Evolutionary conservation across 805 yeast species (phyloP).

Genomic region (Spathaspora boniae): DNA sequence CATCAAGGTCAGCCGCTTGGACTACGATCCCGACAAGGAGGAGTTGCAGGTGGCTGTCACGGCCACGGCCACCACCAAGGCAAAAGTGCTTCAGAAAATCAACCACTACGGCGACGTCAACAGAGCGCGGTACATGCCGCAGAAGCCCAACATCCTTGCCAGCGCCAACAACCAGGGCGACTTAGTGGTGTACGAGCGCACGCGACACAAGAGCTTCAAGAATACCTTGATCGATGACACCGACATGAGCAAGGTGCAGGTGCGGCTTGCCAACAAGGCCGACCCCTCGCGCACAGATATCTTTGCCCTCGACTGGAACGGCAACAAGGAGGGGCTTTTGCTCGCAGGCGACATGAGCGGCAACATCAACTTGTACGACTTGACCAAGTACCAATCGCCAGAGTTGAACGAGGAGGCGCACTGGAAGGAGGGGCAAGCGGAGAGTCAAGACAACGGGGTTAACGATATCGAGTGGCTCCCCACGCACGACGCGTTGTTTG

Average conservation of each 20-base stretch:
- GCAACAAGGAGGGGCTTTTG: slow-evolving; percentile 53
- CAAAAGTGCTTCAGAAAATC: slow-evolving; percentile 52
- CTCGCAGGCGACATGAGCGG: slow-evolving; percentile 66
- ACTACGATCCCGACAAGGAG: slow-evolving; percentile 34
- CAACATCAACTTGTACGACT: slow-evolving; percentile 62
- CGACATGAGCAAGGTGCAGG: slow-evolving; percentile 46
- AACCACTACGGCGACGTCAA: slow-evolving; percentile 71
- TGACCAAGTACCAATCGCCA: slow-evolving; percentile 35
- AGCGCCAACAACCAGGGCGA: slow-evolving; percentile 66
- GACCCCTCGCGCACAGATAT: slow-evolving; percentile 45
- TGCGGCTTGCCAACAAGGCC: slow-evolving; percentile 38
- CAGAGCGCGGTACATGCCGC: slow-evolving; percentile 72
- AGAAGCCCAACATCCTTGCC: slow-evolving; percentile 79
- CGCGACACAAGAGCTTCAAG: slow-evolving; percentile 58
- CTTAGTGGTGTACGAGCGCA: slow-evolving; percentile 70
- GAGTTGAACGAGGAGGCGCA: slow-evolving; percentile 2
- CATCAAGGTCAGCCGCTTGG: slow-evolving; percentile 33
- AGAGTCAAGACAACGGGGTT: too few species aligned
- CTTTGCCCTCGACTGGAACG: slow-evolving; percentile 76
- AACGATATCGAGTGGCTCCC: slow-evolving; percentile 74
- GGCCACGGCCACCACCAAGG: slow-evolving; percentile 23
- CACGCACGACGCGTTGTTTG: slow-evolving; percentile 57
- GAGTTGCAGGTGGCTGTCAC: slow-evolving; percentile 33
- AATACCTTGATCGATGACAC: slow-evolving; percentile 22
- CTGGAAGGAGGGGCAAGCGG: slow-evolving; percentile 1